Evolutionary conservation across 768 basidiomycete species (phyloP).

Genomic region (Podaxis sp.): DNA sequence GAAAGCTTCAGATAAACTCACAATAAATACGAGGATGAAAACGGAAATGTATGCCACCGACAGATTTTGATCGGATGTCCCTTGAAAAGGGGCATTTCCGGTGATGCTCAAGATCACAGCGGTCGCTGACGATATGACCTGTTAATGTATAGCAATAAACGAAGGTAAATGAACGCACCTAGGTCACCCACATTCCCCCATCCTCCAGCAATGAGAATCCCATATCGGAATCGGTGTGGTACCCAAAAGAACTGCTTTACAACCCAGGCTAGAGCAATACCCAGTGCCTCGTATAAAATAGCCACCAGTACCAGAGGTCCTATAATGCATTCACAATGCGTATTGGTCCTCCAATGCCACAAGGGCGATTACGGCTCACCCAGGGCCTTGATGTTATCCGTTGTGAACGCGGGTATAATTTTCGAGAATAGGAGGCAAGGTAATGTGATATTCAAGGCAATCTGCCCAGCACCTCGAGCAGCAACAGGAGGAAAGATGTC

Average conservation of each 20-base stretch:
- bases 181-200: conserved; percentile 72
- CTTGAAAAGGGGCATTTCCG: conserved; percentile 57
- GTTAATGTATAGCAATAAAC: neutral
- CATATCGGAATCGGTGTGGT: conserved; percentile 71
- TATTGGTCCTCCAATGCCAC: neutral
- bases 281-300: conserved; percentile 52
- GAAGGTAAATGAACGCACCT: conserved; percentile 36
- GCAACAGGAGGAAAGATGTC: conserved; percentile 58
- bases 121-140: conserved; percentile 39
- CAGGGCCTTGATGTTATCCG: conserved; percentile 50
- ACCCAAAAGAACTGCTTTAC: conserved; percentile 68
- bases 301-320: conserved; percentile 64
- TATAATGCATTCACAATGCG: conserved; percentile 18
- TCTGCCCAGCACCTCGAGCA: conserved; percentile 54
- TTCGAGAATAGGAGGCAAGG: conserved; percentile 70
- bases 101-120: conserved; percentile 63
- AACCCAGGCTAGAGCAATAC: conserved; percentile 49
- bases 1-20: conserved; percentile 23
- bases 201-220: conserved; percentile 62
- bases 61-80: conserved; percentile 49
- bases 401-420: conserved; percentile 61
- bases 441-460: conserved; percentile 58
- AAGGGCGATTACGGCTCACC: conserved; percentile 28
- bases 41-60: conserved; percentile 64
- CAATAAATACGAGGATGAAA: conserved; percentile 57